phyloP scores from a whole-genome alignment of 2,329 filamentous ascomycete genomes.

The Colletotrichum australisinense region DNA sequence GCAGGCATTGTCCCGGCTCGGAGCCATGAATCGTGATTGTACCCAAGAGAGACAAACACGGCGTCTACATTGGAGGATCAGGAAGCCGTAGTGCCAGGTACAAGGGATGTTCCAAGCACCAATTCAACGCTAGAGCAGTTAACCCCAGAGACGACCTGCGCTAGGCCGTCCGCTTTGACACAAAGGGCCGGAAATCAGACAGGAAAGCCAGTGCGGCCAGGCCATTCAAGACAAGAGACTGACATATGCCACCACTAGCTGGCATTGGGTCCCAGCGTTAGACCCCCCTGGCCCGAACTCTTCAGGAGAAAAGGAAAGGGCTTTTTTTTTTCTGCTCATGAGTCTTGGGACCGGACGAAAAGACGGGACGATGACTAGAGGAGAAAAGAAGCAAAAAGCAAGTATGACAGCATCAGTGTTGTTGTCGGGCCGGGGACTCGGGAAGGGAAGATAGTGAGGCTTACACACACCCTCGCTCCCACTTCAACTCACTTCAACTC shows the following conservation, averaged over 20 bases:
- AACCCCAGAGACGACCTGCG: slow-evolving; percentile 7
- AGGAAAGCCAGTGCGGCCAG: slow-evolving; percentile 1
- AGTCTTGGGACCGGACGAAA: not conserved
- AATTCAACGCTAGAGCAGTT: slow-evolving; percentile 17
- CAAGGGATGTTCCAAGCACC: slow-evolving; percentile 22
- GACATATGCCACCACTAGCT: slow-evolving; percentile 26
- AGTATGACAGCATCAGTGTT: slow-evolving; percentile 4
- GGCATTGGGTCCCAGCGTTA: slow-evolving; percentile 8
- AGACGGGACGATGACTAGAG: not conserved
- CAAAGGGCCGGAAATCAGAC: slow-evolving; percentile 16
- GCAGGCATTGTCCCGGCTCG: slow-evolving; percentile 22
- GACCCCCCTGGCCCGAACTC: slow-evolving; percentile 1
- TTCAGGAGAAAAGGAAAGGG: slow-evolving; percentile 10
- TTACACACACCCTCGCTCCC: not conserved
- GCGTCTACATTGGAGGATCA: not conserved
- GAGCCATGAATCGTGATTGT: slow-evolving; percentile 14
- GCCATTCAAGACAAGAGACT: slow-evolving; percentile 20
- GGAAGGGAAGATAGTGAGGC: not conserved
- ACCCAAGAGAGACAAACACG: not conserved
- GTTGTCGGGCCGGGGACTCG: not conserved
- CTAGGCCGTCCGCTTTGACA: slow-evolving; percentile 30
- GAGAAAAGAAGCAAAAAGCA: not conserved
- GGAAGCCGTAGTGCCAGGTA: slow-evolving; percentile 27
- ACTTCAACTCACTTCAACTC: not conserved
- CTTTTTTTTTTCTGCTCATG: not conserved